Evolutionary conservation across 2,329 filamentous ascomycete species (phyloP), one percentile per base, ranked within the genome.

Genomic region (Diaporthe eres): DNA sequence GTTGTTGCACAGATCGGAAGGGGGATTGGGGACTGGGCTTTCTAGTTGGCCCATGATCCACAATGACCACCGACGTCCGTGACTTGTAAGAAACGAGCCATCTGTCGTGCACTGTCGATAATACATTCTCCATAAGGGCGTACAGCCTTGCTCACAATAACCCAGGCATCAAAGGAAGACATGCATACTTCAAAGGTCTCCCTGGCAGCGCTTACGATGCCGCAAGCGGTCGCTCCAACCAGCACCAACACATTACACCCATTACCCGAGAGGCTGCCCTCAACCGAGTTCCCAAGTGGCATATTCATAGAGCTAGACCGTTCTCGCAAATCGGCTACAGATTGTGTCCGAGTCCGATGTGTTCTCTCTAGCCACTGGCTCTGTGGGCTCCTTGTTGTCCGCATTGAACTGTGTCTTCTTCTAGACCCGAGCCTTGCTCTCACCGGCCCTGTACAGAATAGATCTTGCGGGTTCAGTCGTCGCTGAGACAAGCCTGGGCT

Each of bases 401-500:
- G 15, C 4, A 22, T 12, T 2, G 4, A 60, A n/a, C 34, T 22
- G 34, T 22, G 6, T 8, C 9, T 37, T 57, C 53, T 57, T 57
- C 28, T 0, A 8, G 19, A 22, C 17, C 17, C 15, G 34, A 1
- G 5, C 31, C 49, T 15, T 63, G 17, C 3, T 28, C 13, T 8
- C n/a, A 6, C 47, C 47, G 12, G 34, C 44, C 71, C 2, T 57
- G 47, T 17, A 22, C 37, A 47, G 22, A n/a, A 22, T 22, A 37
- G 31, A n/a, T 19, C 19, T n/a, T 1, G 34, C 34, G 7, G 28
- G 22, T 4, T 39, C 15, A 28, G 28, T 39, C 1, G 19, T 15
- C 0, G 5, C 10, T 15, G 8, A 22, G 34, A 12, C 10, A 3
- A 6, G 19, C 19, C 31, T 0, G 19, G 9, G 0, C 57, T 0